Percentiles rank a stretch among this genome's conserved stretches.
phyloP scores from a whole-genome alignment of 495 filamentous ascomycete genomes.

The Penicillium desertorum region DNA sequence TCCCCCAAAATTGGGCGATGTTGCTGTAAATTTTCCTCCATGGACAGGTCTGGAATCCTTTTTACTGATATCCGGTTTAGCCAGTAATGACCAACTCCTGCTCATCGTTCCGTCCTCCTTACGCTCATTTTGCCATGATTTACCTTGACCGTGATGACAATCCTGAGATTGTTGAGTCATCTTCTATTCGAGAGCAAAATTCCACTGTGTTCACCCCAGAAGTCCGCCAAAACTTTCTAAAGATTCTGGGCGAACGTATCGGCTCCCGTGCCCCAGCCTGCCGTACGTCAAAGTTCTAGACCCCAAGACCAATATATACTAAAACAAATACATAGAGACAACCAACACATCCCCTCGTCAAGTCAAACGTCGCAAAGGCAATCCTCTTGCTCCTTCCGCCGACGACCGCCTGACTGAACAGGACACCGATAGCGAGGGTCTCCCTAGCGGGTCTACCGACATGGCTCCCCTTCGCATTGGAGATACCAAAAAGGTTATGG shows the following conservation, averaged over 20 bases:
- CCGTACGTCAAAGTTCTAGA: slow-evolving; percentile 24
- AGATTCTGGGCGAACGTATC: slow-evolving; percentile 36
- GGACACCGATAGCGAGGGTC: slow-evolving; percentile 29
- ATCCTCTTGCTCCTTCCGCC: slow-evolving; percentile 20
- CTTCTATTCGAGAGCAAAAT: slow-evolving; percentile 37
- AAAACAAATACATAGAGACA: slow-evolving; percentile 12
- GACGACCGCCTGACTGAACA: slow-evolving; percentile 28
- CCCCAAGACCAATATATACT: neutral
- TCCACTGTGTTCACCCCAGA: slow-evolving; percentile 40
- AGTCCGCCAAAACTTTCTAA: slow-evolving; percentile 40
- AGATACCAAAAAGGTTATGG: slow-evolving; percentile 36
- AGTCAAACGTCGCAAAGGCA: slow-evolving; percentile 36
- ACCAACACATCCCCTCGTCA: slow-evolving; percentile 29
- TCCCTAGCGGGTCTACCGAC: slow-evolving; percentile 26
- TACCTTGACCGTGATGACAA: slow-evolving; percentile 43
- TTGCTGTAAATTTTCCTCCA: slow-evolving; percentile 32
- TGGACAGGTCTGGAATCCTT: neutral
- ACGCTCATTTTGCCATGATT: slow-evolving; percentile 43
- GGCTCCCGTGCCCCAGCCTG: slow-evolving; percentile 32
- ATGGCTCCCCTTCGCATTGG: slow-evolving; percentile 42
- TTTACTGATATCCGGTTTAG: slow-evolving; percentile 14
- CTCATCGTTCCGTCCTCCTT: slow-evolving; percentile 33
- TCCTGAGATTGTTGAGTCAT: too few species aligned
- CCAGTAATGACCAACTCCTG: slow-evolving; percentile 34
- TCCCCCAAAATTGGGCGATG: slow-evolving; percentile 34